Evolutionary conservation across 2,329 filamentous ascomycete genomes (phyloP).

Genomic region (Raffaelea arxii): DNA sequence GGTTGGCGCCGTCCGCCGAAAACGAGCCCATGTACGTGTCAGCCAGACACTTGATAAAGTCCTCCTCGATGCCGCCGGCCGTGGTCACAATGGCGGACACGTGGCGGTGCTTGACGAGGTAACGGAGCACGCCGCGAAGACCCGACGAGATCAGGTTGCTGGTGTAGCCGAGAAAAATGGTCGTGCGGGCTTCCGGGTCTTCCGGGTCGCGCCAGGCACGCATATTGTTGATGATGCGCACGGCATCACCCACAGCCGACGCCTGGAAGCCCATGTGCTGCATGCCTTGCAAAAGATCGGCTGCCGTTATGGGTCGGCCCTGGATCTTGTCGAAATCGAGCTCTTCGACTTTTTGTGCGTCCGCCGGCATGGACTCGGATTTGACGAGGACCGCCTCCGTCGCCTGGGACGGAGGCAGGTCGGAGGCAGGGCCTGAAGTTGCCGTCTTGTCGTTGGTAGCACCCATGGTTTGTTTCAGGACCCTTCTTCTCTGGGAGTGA

Average conservation of each 20-base stretch:
- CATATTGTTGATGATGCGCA: conserved; percentile 93
- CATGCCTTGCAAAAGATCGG: conserved; percentile 76
- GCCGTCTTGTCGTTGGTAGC: too few species aligned
- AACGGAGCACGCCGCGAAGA: conserved; percentile 81
- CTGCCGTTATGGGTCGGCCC: conserved; percentile 66
- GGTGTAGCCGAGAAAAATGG: conserved; percentile 95
- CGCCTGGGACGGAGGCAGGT: conserved; percentile 48
- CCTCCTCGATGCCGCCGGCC: conserved; percentile 90
- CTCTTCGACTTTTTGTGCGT: conserved; percentile 73
- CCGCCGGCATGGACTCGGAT: conserved; percentile 72
- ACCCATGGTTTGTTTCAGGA: too few species aligned
- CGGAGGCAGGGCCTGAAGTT: conserved; percentile 12
- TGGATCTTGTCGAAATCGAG: conserved; percentile 84
- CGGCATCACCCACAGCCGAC: conserved; percentile 70
- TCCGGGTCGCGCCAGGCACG: conserved; percentile 74
- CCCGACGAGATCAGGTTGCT: conserved; percentile 97
- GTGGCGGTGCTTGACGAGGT: conserved; percentile 85
- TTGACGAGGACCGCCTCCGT: conserved; percentile 77
- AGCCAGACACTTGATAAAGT: conserved; percentile 96
- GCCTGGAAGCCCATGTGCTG: conserved; percentile 69
- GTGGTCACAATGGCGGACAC: conserved; percentile 92
- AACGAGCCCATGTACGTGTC: conserved; percentile 91
- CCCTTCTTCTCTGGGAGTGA: too few species aligned
- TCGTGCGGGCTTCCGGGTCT: conserved; percentile 68
- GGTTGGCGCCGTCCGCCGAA: conserved; percentile 60